Percentiles rank a stretch among this genome's conserved stretches.
Evolutionary conservation across 352 stramenopile genomes (phyloP).

Genomic region (Plasmopara muralis): DNA sequence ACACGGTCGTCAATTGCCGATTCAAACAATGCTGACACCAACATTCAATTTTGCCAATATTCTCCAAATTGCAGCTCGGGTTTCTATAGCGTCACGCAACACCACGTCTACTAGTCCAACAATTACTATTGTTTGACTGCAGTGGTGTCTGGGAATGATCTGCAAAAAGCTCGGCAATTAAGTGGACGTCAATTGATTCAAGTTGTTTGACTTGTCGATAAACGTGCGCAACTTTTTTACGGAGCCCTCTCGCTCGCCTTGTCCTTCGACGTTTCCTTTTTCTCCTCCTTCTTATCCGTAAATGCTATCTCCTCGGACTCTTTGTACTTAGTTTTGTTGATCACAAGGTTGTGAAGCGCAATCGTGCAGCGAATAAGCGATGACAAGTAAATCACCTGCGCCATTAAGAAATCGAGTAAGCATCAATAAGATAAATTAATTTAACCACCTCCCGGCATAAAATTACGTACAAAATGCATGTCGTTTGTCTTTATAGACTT

Average conservation of each 20-base stretch:
- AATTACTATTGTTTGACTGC: no score
- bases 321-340: constrained; percentile 99
- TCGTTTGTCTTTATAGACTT: constrained; percentile 99
- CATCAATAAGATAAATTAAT: neutral
- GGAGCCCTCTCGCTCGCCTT: constrained; percentile 42
- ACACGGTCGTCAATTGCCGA: no score
- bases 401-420: neutral
- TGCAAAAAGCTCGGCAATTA: no score
- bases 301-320: constrained; percentile 74
- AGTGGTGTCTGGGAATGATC: no score
- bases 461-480: constrained; percentile 94
- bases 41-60: no score
- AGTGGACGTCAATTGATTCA: neutral
- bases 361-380: constrained; percentile 97
- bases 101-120: constrained; percentile 6
- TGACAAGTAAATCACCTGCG: constrained; percentile 95
- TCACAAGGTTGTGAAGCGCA: constrained; percentile 97
- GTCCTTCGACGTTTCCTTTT: constrained; percentile 41
- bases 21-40: constrained; percentile 22
- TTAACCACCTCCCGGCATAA: neutral
- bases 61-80: constrained; percentile 22
- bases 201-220: neutral
- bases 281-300: constrained; percentile 64
- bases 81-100: constrained; percentile 28
- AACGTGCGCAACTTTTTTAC: constrained; percentile 25